Conservation (phyloP, 169 alveolate genomes). For the Plasmodium adleri region DNA sequence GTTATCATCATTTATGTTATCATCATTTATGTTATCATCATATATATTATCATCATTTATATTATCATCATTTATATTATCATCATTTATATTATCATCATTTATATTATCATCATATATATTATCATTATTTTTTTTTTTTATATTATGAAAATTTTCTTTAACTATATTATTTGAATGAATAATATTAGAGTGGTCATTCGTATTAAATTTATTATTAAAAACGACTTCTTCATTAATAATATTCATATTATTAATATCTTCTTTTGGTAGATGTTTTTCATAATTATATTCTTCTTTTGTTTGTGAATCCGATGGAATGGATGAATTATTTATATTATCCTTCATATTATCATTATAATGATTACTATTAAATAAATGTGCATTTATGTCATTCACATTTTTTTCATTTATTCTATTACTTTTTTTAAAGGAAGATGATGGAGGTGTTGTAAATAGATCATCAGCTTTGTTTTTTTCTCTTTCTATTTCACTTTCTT, state of each 20-base stretch:
- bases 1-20: no score
- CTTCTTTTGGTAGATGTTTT: background rate
- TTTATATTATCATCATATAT: no score
- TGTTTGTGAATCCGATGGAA: background rate
- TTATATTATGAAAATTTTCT: background rate
- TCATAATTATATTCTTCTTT: constrained; percentile 1
- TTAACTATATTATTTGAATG: background rate
- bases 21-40: no score
- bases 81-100: no score
- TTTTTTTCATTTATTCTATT: background rate
- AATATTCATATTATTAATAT: background rate
- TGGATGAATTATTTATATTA: background rate
- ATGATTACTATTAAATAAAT: background rate
- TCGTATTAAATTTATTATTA: background rate
- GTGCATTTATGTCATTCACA: background rate
- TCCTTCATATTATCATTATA: background rate
- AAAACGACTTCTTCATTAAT: background rate
- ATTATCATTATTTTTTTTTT: background rate
- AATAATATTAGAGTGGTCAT: background rate
- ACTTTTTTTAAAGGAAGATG: background rate
- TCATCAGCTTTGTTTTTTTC: constrained; percentile 3
- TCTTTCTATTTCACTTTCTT: background rate
- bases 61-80: no score
- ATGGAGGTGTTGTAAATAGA: no score
- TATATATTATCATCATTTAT: no score